phyloP scores from a whole-genome alignment of 345 rosid genomes.

The Lagerstroemia speciosa region DNA sequence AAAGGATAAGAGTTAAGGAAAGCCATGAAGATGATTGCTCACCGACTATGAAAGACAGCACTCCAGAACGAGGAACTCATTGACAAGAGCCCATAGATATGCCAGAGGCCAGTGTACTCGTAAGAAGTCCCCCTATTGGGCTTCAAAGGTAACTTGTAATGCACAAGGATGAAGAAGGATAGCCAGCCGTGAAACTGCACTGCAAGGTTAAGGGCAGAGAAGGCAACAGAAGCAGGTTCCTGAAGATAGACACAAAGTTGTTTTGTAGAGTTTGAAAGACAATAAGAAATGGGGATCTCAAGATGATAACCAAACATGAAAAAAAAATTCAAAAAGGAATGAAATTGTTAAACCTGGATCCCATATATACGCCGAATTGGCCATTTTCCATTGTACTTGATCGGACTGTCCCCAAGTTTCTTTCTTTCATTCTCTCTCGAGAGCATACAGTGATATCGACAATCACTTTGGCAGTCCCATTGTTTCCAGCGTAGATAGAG shows the following conservation, averaged over 20 bases:
- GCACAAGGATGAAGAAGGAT: conserved; percentile 71
- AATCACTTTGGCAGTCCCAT: conserved; percentile 55
- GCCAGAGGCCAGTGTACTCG: conserved; percentile 68
- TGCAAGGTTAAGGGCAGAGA: conserved; percentile 70
- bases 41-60: conserved; percentile 81
- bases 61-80: conserved; percentile 91
- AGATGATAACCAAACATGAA: background rate
- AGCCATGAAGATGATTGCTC: conserved; percentile 13
- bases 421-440: conserved; percentile 67
- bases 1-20: background rate
- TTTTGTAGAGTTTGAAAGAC: background rate
- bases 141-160: conserved; percentile 66
- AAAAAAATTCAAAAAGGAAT: background rate
- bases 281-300: background rate
- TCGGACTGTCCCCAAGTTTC: conserved; percentile 53
- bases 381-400: conserved; percentile 89
- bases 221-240: conserved; percentile 87
- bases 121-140: conserved; percentile 57
- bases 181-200: conserved; percentile 89
- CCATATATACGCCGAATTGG: conserved; percentile 73
- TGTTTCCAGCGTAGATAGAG: conserved; percentile 81
- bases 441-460: conserved; percentile 53
- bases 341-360: conserved; percentile 43
- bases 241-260: conserved; percentile 17
- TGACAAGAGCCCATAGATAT: conserved; percentile 57